phyloP scores from a whole-genome alignment of 1,284 basidiomycete species.

The Bjerkandera adusta region DNA sequence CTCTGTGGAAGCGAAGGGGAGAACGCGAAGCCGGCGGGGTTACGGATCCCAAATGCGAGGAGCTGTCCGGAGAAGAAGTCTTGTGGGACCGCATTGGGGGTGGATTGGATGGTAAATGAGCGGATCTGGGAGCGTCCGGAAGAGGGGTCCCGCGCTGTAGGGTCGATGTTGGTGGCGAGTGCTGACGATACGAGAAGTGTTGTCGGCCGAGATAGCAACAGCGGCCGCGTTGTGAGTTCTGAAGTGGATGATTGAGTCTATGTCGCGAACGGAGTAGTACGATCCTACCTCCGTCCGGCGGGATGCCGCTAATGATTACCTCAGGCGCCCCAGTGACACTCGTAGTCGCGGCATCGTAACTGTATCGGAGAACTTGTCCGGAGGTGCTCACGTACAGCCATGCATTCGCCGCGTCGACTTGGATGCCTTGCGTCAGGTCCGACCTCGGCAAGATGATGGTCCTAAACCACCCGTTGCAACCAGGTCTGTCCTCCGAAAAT shows the following conservation, averaged over 20 bases:
- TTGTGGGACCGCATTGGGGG: constrained; percentile 14
- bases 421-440: constrained; percentile 40
- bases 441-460: constrained; percentile 35
- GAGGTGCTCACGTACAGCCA: constrained; percentile 22
- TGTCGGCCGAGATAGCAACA: constrained; percentile 29
- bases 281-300: constrained; percentile 40
- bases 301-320: constrained; percentile 32
- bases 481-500: constrained; percentile 24
- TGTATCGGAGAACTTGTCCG: constrained; percentile 10
- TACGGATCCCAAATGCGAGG: constrained; percentile 41
- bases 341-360: constrained; percentile 11
- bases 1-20: constrained; percentile 16
- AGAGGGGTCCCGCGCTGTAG: constrained; percentile 37
- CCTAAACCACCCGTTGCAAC: constrained; percentile 34
- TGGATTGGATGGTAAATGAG: constrained; percentile 20
- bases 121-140: constrained; percentile 41
- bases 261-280: not conserved
- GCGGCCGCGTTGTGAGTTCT: constrained; percentile 41
- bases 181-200: constrained; percentile 36
- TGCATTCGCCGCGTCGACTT: constrained; percentile 28
- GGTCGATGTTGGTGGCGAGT: constrained; percentile 36
- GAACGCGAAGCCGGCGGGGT: constrained; percentile 41
- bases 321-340: constrained; percentile 16
- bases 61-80: constrained; percentile 32
- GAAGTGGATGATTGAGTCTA: not conserved